Evolutionary conservation across 2,329 filamentous ascomycete species (phyloP).

Genomic region (Aspergillus spinulosporus): DNA sequence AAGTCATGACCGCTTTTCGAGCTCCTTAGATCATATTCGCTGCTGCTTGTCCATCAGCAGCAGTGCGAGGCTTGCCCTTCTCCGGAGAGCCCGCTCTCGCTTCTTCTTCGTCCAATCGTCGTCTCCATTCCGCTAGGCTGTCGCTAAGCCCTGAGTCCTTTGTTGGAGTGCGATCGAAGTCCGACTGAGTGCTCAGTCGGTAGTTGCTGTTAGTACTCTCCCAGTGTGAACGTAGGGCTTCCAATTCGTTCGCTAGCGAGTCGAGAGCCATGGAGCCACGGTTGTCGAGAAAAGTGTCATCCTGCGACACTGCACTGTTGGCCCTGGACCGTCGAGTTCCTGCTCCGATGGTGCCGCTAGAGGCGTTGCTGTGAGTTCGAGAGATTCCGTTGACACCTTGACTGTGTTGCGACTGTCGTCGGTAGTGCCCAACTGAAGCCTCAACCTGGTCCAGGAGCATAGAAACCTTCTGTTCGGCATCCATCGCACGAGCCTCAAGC

Average conservation of each 20-base stretch:
- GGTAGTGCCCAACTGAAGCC: constrained; percentile 89
- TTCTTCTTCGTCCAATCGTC: constrained; percentile 67
- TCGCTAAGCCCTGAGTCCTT: constrained; percentile 60
- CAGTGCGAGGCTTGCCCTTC: constrained; percentile 28
- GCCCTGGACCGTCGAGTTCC: constrained; percentile 38
- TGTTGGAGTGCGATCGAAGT: constrained; percentile 68
- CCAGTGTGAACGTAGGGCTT: constrained; percentile 88
- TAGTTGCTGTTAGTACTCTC: constrained; percentile 95
- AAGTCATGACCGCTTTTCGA: constrained; percentile 18
- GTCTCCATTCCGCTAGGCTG: constrained; percentile 77
- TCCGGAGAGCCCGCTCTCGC: constrained; percentile 31
- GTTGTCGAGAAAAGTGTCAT: constrained; percentile 50
- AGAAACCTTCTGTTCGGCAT: constrained; percentile 91
- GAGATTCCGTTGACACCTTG: constrained; percentile 38
- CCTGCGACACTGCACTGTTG: constrained; percentile 45
- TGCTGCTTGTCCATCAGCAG: constrained; percentile 24
- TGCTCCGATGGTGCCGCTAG: constrained; percentile 48
- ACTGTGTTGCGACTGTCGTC: constrained; percentile 64
- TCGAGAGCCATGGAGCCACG: constrained; percentile 75
- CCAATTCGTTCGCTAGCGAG: constrained; percentile 86
- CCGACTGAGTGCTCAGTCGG: constrained; percentile 82
- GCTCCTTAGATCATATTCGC: constrained; percentile 38
- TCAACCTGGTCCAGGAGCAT: constrained; percentile 93
- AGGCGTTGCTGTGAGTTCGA: constrained; percentile 58
- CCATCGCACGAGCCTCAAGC: constrained; percentile 79